These are phyloP conservation scores for Ustanciosporium gigantosporum DNA, from an alignment of 1,284 basidiomycete species.

Conservation along the genomic window DNA sequence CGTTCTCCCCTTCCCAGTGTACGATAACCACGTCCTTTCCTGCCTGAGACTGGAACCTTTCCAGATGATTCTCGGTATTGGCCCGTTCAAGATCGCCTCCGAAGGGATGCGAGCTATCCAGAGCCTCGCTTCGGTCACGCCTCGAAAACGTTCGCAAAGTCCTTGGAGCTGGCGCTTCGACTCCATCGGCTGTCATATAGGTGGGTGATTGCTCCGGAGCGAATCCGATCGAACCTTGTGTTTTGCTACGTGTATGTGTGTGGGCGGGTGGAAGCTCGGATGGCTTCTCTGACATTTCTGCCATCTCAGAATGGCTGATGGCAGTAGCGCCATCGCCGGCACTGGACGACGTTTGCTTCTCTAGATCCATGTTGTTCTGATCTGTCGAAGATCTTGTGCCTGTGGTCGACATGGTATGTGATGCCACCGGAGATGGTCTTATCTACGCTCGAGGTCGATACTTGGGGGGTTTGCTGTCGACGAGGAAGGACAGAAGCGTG, in stretches of 20 bases:
- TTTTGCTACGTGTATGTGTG: constrained; percentile 12
- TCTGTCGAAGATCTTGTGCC: no score
- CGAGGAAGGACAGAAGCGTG: no score
- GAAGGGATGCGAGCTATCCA: constrained; percentile 31
- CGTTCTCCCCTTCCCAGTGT: constrained; percentile 56
- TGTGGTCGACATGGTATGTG: no score
- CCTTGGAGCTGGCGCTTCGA: constrained; percentile 5
- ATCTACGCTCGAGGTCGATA: no score
- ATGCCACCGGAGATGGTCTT: no score
- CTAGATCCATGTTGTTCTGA: no score
- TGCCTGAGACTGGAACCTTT: constrained; percentile 42
- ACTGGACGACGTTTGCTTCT: constrained; percentile 31
- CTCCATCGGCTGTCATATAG: constrained; percentile 21
- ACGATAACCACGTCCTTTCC: constrained; percentile 55
- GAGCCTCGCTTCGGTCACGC: constrained; percentile 15
- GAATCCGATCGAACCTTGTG: constrained; percentile 8
- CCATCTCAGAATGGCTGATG: background rate
- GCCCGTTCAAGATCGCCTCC: constrained; percentile 42
- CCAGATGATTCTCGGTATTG: constrained; percentile 30
- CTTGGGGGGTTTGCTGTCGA: no score
- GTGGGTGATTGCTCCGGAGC: constrained; percentile 6
- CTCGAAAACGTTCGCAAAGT: constrained; percentile 44
- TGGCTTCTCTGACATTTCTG: constrained; percentile 6
- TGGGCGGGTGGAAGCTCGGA: constrained; percentile 3
- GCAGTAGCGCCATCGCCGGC: constrained; percentile 19